These are phyloP conservation scores for Cercospora sp. DNA, from an alignment of 2,329 filamentous ascomycete genomes.

Conservation along the genomic window DNA sequence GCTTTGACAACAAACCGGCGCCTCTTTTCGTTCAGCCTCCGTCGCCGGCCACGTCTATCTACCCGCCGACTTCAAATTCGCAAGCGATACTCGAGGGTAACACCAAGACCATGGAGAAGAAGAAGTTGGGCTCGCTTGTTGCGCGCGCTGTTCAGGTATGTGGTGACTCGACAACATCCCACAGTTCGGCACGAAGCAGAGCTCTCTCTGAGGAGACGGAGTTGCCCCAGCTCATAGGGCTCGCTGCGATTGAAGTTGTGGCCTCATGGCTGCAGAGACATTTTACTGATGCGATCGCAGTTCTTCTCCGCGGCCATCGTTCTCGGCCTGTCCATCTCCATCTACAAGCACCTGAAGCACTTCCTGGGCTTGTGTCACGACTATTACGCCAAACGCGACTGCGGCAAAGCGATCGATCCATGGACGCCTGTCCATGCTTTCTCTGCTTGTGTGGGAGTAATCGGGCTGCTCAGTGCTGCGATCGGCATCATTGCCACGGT, in stretches of 20 bases:
- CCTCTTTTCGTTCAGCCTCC: background rate
- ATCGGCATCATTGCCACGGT: conserved; percentile 14
- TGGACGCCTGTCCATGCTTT: conserved; percentile 2
- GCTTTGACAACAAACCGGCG: background rate
- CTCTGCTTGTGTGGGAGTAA: conserved; percentile 14
- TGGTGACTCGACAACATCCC: no score
- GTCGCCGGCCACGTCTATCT: background rate
- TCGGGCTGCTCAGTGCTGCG: conserved; percentile 17
- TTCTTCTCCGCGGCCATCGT: conserved; percentile 17
- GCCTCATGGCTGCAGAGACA: no score
- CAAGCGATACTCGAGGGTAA: background rate
- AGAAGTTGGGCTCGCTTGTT: background rate
- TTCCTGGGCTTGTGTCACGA: background rate
- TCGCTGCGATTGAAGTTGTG: no score
- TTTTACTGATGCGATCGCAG: background rate
- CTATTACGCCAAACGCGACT: background rate
- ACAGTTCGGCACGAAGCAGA: no score
- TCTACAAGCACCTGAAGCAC: background rate
- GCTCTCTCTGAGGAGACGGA: no score
- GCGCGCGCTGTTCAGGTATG: background rate
- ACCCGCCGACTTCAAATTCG: background rate
- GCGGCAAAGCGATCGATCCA: background rate
- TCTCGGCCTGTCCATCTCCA: conserved; percentile 14
- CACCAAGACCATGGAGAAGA: background rate
- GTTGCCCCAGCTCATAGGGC: no score